Percentiles rank a stretch among this genome's conserved stretches.
Evolutionary conservation across 2,329 filamentous ascomycete species (phyloP).

Genomic region (Cercospora sp.): DNA sequence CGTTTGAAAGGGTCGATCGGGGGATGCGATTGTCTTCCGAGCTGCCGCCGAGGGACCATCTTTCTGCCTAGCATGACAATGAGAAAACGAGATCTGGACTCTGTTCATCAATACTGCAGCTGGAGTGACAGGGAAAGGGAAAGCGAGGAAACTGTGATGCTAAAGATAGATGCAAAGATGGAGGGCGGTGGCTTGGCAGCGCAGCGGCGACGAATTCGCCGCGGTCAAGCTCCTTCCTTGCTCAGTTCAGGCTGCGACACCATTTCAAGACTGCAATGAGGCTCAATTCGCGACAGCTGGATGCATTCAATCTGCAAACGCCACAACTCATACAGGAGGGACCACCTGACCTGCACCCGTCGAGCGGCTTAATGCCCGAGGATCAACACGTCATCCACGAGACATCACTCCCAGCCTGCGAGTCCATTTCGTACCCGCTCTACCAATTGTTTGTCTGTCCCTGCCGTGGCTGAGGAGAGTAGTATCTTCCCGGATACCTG

Average conservation of each 20-base stretch:
- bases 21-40: neutral
- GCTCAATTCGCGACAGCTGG: neutral
- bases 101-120: neutral
- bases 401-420: neutral
- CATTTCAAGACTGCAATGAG: neutral
- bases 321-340: neutral
- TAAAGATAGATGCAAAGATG: neutral
- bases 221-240: neutral
- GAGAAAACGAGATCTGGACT: neutral
- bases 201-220: neutral
- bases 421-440: neutral
- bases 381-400: neutral
- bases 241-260: neutral
- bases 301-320: neutral
- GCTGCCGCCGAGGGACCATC: neutral
- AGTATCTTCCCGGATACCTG: neutral
- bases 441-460: neutral
- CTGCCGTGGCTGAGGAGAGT: neutral
- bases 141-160: neutral
- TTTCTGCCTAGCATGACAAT: neutral
- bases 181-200: neutral
- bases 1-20: neutral
- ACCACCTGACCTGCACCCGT: neutral
- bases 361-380: neutral
- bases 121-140: neutral